Evolutionary conservation across 106 monocot species (phyloP).

Genomic region (Dendrobium nobile): DNA sequence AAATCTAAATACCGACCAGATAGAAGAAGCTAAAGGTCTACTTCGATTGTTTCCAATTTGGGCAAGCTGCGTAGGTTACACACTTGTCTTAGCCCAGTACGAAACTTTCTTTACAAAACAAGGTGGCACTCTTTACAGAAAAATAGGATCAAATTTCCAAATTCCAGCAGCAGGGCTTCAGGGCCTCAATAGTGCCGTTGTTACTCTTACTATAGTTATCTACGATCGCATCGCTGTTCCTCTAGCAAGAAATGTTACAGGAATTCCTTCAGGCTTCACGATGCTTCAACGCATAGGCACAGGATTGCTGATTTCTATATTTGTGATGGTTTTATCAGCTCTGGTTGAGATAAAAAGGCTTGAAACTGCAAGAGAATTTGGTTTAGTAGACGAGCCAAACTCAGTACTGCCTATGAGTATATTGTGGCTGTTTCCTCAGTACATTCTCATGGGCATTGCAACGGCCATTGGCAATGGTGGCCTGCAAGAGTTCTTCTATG

Average conservation of each 20-base stretch:
- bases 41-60: conserved; percentile 7
- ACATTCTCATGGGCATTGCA: neutral
- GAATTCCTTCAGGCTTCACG: neutral
- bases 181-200: neutral
- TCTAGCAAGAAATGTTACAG: neutral
- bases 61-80: neutral
- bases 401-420: neutral
- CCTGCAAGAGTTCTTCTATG: neutral
- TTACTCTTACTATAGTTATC: neutral
- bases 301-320: neutral
- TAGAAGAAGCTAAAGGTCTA: conserved; percentile 1
- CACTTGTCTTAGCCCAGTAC: neutral
- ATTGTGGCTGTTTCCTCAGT: neutral
- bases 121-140: conserved; percentile 1
- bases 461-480: neutral
- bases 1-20: neutral
- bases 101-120: conserved; percentile 4
- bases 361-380: neutral
- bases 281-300: conserved; percentile 1
- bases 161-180: neutral
- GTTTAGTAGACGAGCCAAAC: neutral
- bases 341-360: conserved; percentile 7
- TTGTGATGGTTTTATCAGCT: conserved; percentile 2
- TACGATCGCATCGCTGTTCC: neutral
- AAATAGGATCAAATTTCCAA: conserved; percentile 6